phyloP scores from a whole-genome alignment of 2,329 filamentous ascomycete genomes.

The Pseudocercospora fuligena region DNA sequence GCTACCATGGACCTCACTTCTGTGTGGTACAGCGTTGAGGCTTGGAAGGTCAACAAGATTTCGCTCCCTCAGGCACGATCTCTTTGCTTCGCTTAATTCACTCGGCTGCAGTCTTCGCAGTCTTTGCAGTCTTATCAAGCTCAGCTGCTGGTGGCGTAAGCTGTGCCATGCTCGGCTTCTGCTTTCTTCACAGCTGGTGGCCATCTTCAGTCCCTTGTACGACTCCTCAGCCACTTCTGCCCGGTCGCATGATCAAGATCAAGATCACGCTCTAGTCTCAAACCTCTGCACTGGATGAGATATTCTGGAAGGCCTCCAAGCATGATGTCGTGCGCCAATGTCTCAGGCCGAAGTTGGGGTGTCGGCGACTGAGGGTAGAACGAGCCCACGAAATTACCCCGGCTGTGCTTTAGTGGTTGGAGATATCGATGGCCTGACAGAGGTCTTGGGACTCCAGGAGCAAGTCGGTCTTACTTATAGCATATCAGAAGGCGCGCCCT shows the following conservation, averaged over 20 bases:
- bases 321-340: not conserved
- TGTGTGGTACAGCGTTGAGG: not conserved
- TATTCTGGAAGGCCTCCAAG: not conserved
- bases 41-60: not conserved
- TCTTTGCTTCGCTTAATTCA: not conserved
- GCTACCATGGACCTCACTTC: not conserved
- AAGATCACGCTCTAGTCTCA: not conserved
- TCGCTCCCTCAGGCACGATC: not conserved
- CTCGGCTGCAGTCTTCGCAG: not conserved
- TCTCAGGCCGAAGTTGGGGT: not conserved
- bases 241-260: not conserved
- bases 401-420: not conserved
- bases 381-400: not conserved
- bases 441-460: not conserved
- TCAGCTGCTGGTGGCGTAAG: not conserved
- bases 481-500: too few species aligned
- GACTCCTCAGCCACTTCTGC: too few species aligned
- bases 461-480: not conserved
- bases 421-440: not conserved
- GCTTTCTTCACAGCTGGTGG: not conserved
- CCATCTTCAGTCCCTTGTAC: not conserved
- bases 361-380: not conserved
- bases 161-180: not conserved
- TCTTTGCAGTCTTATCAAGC: constrained; percentile 2
- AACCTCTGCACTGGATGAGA: not conserved